Percentiles rank a stretch among this genome's conserved stretches.
Evolutionary conservation across 2,329 filamentous ascomycete genomes (phyloP).

Genomic region (Fusarium pseudonygamai): DNA sequence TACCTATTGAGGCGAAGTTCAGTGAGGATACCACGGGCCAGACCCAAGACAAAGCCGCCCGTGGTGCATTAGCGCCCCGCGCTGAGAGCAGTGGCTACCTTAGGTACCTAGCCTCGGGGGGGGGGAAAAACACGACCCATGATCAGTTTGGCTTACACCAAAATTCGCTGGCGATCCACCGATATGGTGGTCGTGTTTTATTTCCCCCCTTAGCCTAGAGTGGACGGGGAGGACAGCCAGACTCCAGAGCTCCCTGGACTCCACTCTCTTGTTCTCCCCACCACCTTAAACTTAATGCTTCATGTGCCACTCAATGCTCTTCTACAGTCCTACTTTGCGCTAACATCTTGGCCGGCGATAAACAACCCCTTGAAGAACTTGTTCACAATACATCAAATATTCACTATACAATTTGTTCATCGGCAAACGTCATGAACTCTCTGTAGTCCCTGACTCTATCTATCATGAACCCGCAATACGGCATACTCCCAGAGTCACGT

Average conservation of each 20-base stretch:
- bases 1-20: constrained; percentile 15
- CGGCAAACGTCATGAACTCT: not conserved
- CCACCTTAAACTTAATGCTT: constrained; percentile 9
- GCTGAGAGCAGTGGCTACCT: not conserved
- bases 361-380: not conserved
- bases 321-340: not conserved
- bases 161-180: too few species aligned
- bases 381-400: not conserved
- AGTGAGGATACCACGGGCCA: constrained; percentile 25
- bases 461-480: not conserved
- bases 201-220: too few species aligned
- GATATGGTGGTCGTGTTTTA: too few species aligned
- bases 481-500: not conserved
- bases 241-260: constrained; percentile 12
- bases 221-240: not conserved
- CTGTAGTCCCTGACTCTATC: not conserved
- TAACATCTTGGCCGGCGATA: not conserved
- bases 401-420: not conserved
- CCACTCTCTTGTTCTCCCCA: constrained; percentile 1
- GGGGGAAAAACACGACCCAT: too few species aligned
- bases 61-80: constrained; percentile 40
- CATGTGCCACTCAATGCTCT: not conserved
- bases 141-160: too few species aligned
- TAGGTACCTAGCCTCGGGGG: too few species aligned
- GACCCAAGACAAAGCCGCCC: constrained; percentile 32